Evolutionary conservation across 306 rosid genomes (phyloP), one percentile per base, ranked within the genome.

Genomic region (cucumber (Cucumis sativus)): DNA sequence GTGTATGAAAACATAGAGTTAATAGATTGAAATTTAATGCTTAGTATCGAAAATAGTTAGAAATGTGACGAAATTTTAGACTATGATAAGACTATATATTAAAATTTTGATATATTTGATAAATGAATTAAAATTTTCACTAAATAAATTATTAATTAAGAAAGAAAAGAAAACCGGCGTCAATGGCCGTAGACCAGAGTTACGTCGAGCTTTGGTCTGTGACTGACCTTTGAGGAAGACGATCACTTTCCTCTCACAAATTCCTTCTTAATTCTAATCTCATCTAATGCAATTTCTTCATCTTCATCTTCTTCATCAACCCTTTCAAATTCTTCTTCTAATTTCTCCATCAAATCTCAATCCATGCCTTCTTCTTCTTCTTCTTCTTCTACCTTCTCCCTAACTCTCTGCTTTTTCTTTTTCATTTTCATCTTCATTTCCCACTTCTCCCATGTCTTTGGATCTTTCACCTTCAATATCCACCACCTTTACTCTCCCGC

Each of bases 401-500:
- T 67, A n/a, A 69, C n/a, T 1, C 75, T 70, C 13, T 70, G 13
- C 40, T 2, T 70, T 70, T 23, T 45, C 75, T 7, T 70, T 21
- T 45, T 18, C 75, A 25, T 45, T 70, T 45, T 20, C 75, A 23
- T 7, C 16, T 41, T 47, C 23, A 0, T 72, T 7, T 51, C 43
- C 43, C 60, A 49, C 15, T 49, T 74, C 10, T 85, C 84, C 51
- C 11, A 66, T 21, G 90, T 82, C 20, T 15, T 23, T 4, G 86
- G 80, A 28, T 75, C 90, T 0, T 89, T 89, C 58, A 90, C 85
- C 7, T 92, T 90, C 30, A 88, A 89, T 67, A 74, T 95, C 58
- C 93, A 92, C 80, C 97, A 95, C 82, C 76, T 85, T 2, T 90
- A 75, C 57, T 92, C 97, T 5, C 87, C 86, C 80, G 88, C 88